Evolutionary conservation across 2,329 filamentous ascomycete species (phyloP).

Genomic region (Arthrocladium fulminans): DNA sequence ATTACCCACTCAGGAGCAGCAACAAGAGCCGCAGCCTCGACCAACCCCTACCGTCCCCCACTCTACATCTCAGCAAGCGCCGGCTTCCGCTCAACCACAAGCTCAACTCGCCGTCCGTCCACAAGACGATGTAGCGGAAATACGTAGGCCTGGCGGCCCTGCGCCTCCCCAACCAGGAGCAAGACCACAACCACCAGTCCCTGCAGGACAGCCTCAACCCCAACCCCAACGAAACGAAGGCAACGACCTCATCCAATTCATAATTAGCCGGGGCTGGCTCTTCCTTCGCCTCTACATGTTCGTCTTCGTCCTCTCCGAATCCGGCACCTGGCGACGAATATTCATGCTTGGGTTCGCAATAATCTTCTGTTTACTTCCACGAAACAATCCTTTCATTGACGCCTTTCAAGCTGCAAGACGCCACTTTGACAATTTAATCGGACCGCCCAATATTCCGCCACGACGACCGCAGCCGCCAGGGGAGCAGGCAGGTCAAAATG

Average conservation of each 20-base stretch:
- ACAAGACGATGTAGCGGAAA: constrained; percentile 1
- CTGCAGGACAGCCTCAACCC: background rate
- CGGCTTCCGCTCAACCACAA: background rate
- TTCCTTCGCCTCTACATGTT: constrained; percentile 51
- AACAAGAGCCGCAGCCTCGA: background rate
- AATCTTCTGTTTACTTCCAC: constrained; percentile 33
- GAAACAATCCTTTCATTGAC: constrained; percentile 31
- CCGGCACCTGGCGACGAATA: constrained; percentile 38
- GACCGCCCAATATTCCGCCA: constrained; percentile 11
- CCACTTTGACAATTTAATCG: constrained; percentile 37
- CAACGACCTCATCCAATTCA: constrained; percentile 32
- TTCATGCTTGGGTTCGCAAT: constrained; percentile 32
- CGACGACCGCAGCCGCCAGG: constrained; percentile 8
- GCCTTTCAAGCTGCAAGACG: constrained; percentile 33
- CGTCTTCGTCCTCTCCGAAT: constrained; percentile 48
- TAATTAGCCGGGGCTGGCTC: constrained; percentile 46
- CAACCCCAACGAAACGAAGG: constrained; percentile 9
- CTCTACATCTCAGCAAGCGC: background rate
- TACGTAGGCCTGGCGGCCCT: background rate
- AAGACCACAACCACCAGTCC: background rate
- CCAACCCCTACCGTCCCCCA: constrained; percentile 6
- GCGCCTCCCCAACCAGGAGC: constrained; percentile 6
- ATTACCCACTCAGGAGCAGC: background rate
- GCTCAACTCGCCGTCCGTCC: constrained; percentile 1
- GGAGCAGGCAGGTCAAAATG: background rate